phyloP scores from a whole-genome alignment of 2,329 filamentous ascomycete genomes.

The Cytospora chrysosperma region DNA sequence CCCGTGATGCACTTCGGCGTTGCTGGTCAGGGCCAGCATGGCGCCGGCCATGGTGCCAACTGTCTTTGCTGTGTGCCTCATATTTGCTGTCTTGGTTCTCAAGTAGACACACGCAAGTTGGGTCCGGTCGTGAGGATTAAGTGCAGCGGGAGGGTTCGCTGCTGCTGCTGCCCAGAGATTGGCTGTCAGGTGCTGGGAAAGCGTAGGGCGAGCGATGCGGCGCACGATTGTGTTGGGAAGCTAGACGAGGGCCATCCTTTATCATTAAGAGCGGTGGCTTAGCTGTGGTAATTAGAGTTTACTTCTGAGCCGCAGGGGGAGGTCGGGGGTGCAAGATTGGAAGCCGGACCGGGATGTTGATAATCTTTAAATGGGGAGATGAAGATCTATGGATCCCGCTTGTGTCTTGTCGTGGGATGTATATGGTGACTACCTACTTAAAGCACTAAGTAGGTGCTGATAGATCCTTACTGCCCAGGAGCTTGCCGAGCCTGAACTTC shows the following conservation, averaged over 20 bases:
- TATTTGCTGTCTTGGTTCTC: not conserved
- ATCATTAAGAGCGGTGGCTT: too few species aligned
- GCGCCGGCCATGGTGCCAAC: conserved; percentile 8
- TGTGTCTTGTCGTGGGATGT: too few species aligned
- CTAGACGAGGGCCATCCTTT: too few species aligned
- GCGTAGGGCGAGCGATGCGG: not conserved
- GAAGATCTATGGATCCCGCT: too few species aligned
- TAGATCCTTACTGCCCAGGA: too few species aligned
- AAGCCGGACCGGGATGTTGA: too few species aligned
- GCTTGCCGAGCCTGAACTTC: too few species aligned
- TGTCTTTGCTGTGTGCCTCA: conserved; percentile 5
- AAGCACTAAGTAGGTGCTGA: too few species aligned
- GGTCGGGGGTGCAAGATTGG: not conserved
- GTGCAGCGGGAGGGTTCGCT: not conserved
- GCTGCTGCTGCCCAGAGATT: not conserved
- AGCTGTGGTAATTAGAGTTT: not conserved
- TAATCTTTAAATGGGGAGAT: too few species aligned
- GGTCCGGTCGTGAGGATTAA: not conserved
- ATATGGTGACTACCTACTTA: too few species aligned
- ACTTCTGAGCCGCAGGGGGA: not conserved
- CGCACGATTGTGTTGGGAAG: not conserved
- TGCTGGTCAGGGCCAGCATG: conserved; percentile 7
- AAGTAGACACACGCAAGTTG: not conserved
- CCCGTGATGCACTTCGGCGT: conserved; percentile 5
- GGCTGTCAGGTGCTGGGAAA: not conserved